A percentile compares a stretch with the other conserved stretches of the same genome.
Conservation (phyloP, 495 filamentous ascomycete species). For the Trichoderma parareesei region DNA sequence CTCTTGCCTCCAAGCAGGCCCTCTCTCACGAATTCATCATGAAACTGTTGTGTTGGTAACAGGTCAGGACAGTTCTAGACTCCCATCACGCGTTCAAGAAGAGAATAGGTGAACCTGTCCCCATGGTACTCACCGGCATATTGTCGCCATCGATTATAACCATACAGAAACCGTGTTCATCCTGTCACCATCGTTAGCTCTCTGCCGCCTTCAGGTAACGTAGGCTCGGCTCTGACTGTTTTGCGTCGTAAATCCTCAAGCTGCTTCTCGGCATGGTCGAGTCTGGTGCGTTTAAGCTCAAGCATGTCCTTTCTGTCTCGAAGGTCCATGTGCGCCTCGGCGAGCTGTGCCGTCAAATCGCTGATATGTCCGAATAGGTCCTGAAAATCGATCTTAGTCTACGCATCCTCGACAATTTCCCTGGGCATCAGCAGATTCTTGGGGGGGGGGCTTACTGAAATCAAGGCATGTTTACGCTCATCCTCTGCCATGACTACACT, state of each 20-base stretch:
- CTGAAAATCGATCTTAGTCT: not conserved
- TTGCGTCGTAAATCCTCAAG: slow-evolving; percentile 1
- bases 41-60: not conserved
- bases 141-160: slow-evolving; percentile 13
- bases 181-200: not conserved
- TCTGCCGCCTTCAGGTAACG: not conserved
- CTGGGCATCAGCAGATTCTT: not conserved
- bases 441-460: not conserved
- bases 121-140: slow-evolving; percentile 3
- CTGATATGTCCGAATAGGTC: slow-evolving; percentile 5
- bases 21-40: slow-evolving; percentile 5
- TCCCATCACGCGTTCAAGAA: too few species aligned
- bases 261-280: slow-evolving; percentile 6
- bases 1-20: slow-evolving; percentile 10
- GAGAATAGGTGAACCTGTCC: not conserved
- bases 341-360: slow-evolving; percentile 6
- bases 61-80: not conserved
- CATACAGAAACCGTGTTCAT: slow-evolving; percentile 5
- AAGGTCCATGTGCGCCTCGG: slow-evolving; percentile 10
- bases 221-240: not conserved
- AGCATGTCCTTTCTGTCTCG: slow-evolving; percentile 11
- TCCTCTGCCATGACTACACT: slow-evolving; percentile 2
- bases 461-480: slow-evolving; percentile 1
- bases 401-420: not conserved
- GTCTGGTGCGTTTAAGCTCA: not conserved